Base-by-base conservation (phyloP, 2,329 filamentous ascomycete species). In the Sclerotinia trifoliorum region DNA sequence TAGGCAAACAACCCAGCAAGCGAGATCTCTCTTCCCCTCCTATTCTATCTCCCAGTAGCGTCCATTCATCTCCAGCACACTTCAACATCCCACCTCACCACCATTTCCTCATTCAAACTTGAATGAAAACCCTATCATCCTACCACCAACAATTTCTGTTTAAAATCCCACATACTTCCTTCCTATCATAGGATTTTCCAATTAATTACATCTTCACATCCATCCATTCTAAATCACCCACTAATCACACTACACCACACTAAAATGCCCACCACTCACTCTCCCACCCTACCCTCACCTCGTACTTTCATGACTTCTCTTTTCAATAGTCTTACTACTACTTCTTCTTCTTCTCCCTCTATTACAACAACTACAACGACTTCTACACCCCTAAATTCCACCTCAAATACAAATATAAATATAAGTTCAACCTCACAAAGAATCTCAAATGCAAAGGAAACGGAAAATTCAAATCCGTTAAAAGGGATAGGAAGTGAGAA, bases 231-330 rank as follows among this genome's bases (percentile, higher is more conserved):
- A 39, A 6, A 51, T 21, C 21, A 56, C 7, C 46, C 0, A 15
- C 13, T 42, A 17, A 63, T 42, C 19, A 51, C 48, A 55, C 15
- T 5, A 55, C 26, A 60, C 15, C 26, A 55, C 52, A 60, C 21
- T 26, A 52, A 21, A 55, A 67, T 62, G 56, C 21, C 57, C n/a
- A 67, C 48, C 44, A 26, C 5, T 11, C 44, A 62, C 21, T 13
- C 44, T 8, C 19, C 26, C 7, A 24, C 66, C 15, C 73, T 78
- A 46, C 75, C 76, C 11, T 73, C 70, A n/a, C 68, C 76, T 42
- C 72, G 74, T 51, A 24, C 21, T 4, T 70, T 78, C 68, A 66
- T 77, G 19, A 78, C 74, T 15, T 73, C 74, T 17, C 70, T 78
- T 35, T 56, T 78, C 61, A 73, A 72, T 39, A 73, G 73, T 0